Base-by-base conservation (phyloP, 1,139 yeast genomes). In the Blastobotrys petasosporus region DNA sequence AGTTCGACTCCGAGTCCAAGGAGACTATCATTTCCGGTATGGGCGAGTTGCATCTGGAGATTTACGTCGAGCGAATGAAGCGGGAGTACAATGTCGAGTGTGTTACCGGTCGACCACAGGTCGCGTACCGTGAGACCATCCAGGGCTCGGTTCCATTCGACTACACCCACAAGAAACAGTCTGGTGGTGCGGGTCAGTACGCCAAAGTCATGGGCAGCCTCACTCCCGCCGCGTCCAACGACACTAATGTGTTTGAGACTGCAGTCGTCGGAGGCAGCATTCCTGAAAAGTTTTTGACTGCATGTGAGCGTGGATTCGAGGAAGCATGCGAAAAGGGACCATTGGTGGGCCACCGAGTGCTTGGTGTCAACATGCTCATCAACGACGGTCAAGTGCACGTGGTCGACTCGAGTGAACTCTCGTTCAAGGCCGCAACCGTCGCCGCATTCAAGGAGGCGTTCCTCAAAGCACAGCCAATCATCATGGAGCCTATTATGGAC, bases 101-200 rank as follows among this genome's bases (percentile, higher is more conserved):
- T 73, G 74, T 79, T 37, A 90, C 97, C 49, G 98, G 99, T 65
- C 84, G 85, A 68, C 99, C 98, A 43, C 97, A 90, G 73, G 98
- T 94, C 41, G 87, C 98, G 20, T 94, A 92, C 71, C 83, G 99
- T 69, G 99, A 94, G 71, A 84, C 98, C 36, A 81, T 92, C 54
- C 74, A 86, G 36, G 66, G 75, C 4, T 73, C 85, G 36, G 76
- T 92, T 25, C 74, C 79, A n/a, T 90, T 92, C 62, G 97, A 92
- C 65, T 87, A 80, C 71, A 85, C 96, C 31, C 97, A 90, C 74
- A 92, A 92, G 77, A 90, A 90, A 66, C 99, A 92, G 74, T 79
- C 94, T 62, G 99, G 99, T 68, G 99, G 99, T 77, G 95, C 98
- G 55, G 99, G 99, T 71, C 99, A 92, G 73, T 92, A 82, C 65